Conservation (phyloP, 352 stramenopile genomes). For the Globisporangium orthogonon region DNA sequence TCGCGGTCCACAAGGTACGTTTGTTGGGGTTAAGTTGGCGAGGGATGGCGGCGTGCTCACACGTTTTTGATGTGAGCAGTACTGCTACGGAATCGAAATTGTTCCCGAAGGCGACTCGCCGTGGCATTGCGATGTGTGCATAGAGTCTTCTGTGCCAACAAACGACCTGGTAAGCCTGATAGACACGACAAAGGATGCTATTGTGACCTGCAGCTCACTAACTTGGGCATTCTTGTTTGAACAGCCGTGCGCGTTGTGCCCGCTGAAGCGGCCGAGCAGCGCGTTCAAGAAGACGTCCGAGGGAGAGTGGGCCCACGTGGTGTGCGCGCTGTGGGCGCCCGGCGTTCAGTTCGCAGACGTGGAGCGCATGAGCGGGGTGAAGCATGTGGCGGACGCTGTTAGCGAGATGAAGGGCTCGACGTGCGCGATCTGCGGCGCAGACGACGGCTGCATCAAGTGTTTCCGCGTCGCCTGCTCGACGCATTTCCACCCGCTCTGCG, state of each 20-base stretch:
- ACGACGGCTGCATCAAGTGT: slow-evolving; percentile 83
- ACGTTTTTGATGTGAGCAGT: slow-evolving; percentile 27
- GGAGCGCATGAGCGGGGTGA: slow-evolving; percentile 76
- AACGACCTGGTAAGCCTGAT: slow-evolving; percentile 35
- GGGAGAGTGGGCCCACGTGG: slow-evolving; percentile 78
- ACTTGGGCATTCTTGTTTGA: not conserved
- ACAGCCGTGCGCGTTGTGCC: slow-evolving; percentile 75
- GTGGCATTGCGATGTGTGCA: slow-evolving; percentile 85
- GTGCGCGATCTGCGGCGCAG: slow-evolving; percentile 60
- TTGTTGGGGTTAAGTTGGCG: not conserved
- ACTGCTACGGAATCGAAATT: slow-evolving; percentile 81
- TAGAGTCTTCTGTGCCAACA: slow-evolving; percentile 27
- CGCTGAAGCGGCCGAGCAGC: slow-evolving; percentile 49
- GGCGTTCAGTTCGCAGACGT: slow-evolving; percentile 84
- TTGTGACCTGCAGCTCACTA: not conserved
- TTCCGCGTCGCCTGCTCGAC: slow-evolving; percentile 55
- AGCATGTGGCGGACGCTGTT: slow-evolving; percentile 62
- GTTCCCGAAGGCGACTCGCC: slow-evolving; percentile 76
- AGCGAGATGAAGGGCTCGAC: slow-evolving; percentile 51
- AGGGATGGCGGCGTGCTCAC: not conserved
- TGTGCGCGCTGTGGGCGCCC: slow-evolving; percentile 82
- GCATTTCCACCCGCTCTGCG: slow-evolving; percentile 82
- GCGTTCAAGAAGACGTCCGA: slow-evolving; percentile 84
- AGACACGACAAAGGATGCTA: too few relatives aligned
- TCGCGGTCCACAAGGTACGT: slow-evolving; percentile 79